A percentile compares a stretch with the other conserved stretches of the same genome.
These are phyloP conservation scores for Umbelopsis sp. DNA, from an alignment of 192 early-diverging fungal genomes.

Conservation along the genomic window DNA sequence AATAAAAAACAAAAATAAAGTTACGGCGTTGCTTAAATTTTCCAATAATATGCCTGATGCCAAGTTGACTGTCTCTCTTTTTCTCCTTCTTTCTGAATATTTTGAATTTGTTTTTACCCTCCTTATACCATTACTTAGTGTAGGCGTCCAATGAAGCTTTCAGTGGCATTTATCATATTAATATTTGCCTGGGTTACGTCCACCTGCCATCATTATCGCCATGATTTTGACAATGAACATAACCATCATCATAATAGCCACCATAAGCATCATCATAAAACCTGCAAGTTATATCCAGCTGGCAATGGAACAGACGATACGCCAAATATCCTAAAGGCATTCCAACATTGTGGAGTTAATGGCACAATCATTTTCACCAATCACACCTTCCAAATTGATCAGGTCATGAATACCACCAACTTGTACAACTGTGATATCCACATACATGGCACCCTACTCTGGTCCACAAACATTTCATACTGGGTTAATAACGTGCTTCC, in stretches of 20 bases:
- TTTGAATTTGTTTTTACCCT: background rate
- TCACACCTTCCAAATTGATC: background rate
- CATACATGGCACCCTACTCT: background rate
- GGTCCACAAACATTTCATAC: constrained; percentile 10
- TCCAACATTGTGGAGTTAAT: constrained; percentile 1
- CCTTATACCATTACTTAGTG: background rate
- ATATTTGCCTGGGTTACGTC: background rate
- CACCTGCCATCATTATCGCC: background rate
- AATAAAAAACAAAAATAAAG: no score
- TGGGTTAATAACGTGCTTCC: background rate
- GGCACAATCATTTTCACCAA: background rate
- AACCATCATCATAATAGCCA: background rate
- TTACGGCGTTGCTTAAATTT: no score
- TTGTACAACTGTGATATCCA: background rate
- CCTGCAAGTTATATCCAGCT: background rate
- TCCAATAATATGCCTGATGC: no score
- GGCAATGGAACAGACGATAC: constrained; percentile 7
- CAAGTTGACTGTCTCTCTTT: background rate
- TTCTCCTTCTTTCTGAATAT: background rate
- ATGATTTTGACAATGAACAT: no score
- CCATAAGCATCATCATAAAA: background rate
- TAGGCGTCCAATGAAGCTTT: background rate
- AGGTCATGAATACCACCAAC: background rate
- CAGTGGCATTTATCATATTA: background rate
- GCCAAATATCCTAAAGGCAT: constrained; percentile 2